Evolutionary conservation across 116 monocot genomes (phyloP).

Genomic region (Papilionanthe hybrid): DNA sequence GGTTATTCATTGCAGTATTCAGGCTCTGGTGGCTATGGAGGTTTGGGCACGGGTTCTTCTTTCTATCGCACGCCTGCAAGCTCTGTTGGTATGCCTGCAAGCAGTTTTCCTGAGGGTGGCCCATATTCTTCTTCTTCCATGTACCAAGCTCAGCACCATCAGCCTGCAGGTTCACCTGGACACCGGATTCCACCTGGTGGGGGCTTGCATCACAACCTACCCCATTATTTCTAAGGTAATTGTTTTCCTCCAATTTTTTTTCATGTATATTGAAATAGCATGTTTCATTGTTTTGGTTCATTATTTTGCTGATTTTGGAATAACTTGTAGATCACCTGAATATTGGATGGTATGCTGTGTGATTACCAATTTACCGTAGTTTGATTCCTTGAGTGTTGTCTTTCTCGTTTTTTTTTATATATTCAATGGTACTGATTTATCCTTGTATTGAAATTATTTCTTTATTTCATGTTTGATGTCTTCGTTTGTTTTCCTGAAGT

Average conservation of each 20-base stretch:
- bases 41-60: slow-evolving; percentile 53
- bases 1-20: slow-evolving; percentile 52
- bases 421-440: not conserved
- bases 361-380: not conserved
- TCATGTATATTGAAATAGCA: not conserved
- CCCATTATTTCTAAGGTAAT: slow-evolving; percentile 83
- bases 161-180: slow-evolving; percentile 45
- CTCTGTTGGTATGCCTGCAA: slow-evolving; percentile 38
- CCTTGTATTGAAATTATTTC: not conserved
- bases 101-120: slow-evolving; percentile 30
- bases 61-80: slow-evolving; percentile 38
- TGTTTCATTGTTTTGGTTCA: not conserved
- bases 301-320: not conserved
- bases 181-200: slow-evolving; percentile 45
- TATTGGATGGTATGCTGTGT: not conserved
- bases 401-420: not conserved
- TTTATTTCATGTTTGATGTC: not conserved
- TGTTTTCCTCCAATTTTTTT: not conserved
- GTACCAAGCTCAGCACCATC: slow-evolving; percentile 52
- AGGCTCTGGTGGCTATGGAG: slow-evolving; percentile 49
- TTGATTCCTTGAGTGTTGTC: not conserved
- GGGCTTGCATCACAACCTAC: slow-evolving; percentile 59
- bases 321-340: not conserved
- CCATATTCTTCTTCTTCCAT: slow-evolving; percentile 38
- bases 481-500: not conserved